Conservation (phyloP, 371 early-diverging fungal genomes). For the Mortierella sp. region DNA sequence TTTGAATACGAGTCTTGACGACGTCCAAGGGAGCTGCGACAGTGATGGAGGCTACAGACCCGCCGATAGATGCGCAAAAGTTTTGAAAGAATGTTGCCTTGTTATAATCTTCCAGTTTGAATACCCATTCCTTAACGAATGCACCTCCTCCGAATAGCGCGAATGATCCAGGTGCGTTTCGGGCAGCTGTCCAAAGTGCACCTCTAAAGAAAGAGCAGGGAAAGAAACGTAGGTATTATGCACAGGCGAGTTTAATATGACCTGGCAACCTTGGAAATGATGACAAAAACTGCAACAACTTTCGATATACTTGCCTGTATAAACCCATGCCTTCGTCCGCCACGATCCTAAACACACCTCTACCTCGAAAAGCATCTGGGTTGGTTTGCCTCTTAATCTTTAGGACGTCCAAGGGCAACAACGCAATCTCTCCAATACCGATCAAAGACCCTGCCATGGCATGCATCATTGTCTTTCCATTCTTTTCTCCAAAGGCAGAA, state of each 20-base stretch:
- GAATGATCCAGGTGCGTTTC: conserved; percentile 98
- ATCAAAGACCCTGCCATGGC: conserved; percentile 97
- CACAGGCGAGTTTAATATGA: no score
- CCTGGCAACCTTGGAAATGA: no score
- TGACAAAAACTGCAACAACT: no score
- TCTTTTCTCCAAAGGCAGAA: conserved; percentile 89
- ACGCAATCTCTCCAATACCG: conserved; percentile 96
- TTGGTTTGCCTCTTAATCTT: conserved; percentile 98
- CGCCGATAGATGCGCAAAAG: conserved; percentile 96
- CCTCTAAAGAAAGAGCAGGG: conserved; percentile 66
- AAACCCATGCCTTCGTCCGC: conserved; percentile 92
- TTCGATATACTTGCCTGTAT: conserved; percentile 71
- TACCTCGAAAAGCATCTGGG: conserved; percentile 90
- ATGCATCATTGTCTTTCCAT: conserved; percentile 95
- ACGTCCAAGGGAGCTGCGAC: conserved; percentile 98
- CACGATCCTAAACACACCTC: conserved; percentile 85
- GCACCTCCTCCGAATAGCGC: conserved; percentile 97
- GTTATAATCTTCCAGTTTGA: conserved; percentile 87
- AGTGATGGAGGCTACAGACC: conserved; percentile 94
- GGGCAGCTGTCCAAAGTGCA: conserved; percentile 96
- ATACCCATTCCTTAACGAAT: conserved; percentile 93
- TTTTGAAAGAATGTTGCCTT: conserved; percentile 97
- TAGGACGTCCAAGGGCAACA: conserved; percentile 95
- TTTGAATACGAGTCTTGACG: conserved; percentile 98
- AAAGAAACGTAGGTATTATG: background rate